phyloP scores from a whole-genome alignment of 148 eudicot species.

The Spergularia bocconei region DNA sequence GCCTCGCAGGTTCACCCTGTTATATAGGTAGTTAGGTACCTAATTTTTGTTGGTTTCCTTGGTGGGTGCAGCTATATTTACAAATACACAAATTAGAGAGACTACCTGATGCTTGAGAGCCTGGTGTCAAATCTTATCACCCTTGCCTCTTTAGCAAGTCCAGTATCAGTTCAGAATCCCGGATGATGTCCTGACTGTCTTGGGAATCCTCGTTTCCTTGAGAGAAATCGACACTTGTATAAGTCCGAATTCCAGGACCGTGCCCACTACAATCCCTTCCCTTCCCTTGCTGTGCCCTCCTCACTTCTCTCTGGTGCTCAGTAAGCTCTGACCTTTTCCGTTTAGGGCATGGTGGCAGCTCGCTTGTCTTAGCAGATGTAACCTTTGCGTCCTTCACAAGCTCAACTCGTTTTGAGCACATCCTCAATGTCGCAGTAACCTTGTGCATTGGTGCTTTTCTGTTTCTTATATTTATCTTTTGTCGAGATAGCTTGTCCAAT shows the following conservation, averaged over 20 bases:
- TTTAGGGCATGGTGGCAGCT: slow-evolving; percentile 30
- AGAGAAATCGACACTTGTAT: slow-evolving; percentile 73
- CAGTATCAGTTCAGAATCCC: slow-evolving; percentile 60
- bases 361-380: slow-evolving; percentile 12
- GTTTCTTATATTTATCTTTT: slow-evolving; percentile 45
- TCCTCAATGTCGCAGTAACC: slow-evolving; percentile 41
- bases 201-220: slow-evolving; percentile 83
- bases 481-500: slow-evolving; percentile 62
- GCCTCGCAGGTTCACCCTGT: no score
- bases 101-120: no score
- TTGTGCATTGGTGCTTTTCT: slow-evolving; percentile 29
- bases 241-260: slow-evolving; percentile 78
- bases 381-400: slow-evolving; percentile 26
- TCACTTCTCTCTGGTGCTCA: slow-evolving; percentile 88
- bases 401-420: slow-evolving; percentile 71
- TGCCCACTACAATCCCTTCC: slow-evolving; percentile 62
- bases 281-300: slow-evolving; percentile 85
- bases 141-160: slow-evolving; percentile 50
- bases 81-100: neutral
- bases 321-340: slow-evolving; percentile 59
- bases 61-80: neutral
- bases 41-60: no score
- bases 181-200: slow-evolving; percentile 63
- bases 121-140: slow-evolving; percentile 13
- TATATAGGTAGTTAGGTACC: no score